Conservation (phyloP, 2,329 filamentous ascomycete genomes). For the Calonectria pseudoreteaudii region DNA sequence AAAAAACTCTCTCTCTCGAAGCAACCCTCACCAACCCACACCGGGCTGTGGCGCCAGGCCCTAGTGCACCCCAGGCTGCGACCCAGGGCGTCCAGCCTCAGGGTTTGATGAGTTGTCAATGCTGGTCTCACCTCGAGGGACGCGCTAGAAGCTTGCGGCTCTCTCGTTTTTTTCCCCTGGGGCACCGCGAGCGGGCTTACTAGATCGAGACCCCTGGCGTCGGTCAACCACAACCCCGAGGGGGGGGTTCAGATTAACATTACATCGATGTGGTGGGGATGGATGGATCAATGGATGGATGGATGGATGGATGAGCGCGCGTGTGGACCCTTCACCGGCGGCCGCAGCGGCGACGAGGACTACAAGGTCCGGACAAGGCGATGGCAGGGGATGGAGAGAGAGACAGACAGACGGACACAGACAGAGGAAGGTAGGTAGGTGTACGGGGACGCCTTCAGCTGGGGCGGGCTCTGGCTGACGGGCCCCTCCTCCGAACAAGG, state of each 20-base stretch:
- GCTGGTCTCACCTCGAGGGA: constrained; percentile 40
- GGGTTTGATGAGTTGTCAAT: constrained; percentile 40
- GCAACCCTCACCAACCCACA: constrained; percentile 17
- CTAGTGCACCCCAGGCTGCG: constrained; percentile 15
- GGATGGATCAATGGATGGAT: not conserved
- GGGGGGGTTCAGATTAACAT: not conserved
- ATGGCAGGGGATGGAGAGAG: not conserved
- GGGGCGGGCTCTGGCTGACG: not conserved
- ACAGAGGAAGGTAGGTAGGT: not conserved
- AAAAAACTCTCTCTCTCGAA: constrained; percentile 9
- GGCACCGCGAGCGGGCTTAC: constrained; percentile 14
- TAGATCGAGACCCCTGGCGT: not conserved
- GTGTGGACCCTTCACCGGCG: not conserved
- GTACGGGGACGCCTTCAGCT: not conserved
- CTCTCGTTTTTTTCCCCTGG: constrained; percentile 30
- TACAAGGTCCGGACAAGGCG: not conserved
- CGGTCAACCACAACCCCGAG: not conserved
- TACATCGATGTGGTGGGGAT: not conserved
- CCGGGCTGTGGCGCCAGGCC: constrained; percentile 15
- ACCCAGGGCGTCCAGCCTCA: constrained; percentile 29
- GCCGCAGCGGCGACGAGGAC: not conserved
- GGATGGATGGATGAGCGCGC: not conserved
- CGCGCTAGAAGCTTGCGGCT: constrained; percentile 33
- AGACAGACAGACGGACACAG: not conserved
- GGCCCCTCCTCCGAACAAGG: not conserved